These are phyloP conservation scores for Corynascus novoguineensis DNA, from an alignment of 495 filamentous ascomycete genomes.

Conservation along the genomic window DNA sequence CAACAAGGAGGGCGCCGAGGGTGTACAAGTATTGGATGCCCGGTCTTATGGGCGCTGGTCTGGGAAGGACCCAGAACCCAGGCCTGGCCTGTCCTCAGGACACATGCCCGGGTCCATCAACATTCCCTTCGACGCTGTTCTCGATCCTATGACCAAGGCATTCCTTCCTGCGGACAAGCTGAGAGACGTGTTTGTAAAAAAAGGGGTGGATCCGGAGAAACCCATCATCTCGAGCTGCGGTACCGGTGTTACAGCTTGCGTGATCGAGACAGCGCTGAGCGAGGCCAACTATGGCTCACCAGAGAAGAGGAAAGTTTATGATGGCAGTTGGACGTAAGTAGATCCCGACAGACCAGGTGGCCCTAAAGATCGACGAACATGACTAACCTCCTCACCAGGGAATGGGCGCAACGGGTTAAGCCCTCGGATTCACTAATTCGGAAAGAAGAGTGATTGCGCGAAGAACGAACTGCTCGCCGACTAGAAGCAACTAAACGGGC, in stretches of 20 bases:
- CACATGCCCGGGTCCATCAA: slow-evolving; percentile 87
- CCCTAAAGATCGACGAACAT: not conserved
- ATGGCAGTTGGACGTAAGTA: slow-evolving; percentile 98
- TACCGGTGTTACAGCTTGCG: slow-evolving; percentile 89
- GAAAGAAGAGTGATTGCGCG: slow-evolving; percentile 15
- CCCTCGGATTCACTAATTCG: slow-evolving; percentile 39
- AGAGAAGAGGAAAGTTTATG: slow-evolving; percentile 72
- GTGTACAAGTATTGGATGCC: slow-evolving; percentile 86
- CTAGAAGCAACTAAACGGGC: not conserved
- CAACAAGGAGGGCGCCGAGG: slow-evolving; percentile 72
- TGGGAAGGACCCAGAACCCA: slow-evolving; percentile 80
- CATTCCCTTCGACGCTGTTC: slow-evolving; percentile 69
- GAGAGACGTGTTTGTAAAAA: slow-evolving; percentile 65
- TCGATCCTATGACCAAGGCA: slow-evolving; percentile 76
- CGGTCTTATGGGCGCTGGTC: slow-evolving; percentile 72
- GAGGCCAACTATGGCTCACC: slow-evolving; percentile 69
- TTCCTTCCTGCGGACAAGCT: slow-evolving; percentile 69
- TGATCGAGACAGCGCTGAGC: slow-evolving; percentile 80
- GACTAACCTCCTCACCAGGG: slow-evolving; percentile 39
- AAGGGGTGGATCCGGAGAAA: slow-evolving; percentile 72
- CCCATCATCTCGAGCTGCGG: slow-evolving; percentile 87
- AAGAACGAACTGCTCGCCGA: not conserved
- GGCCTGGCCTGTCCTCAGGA: slow-evolving; percentile 78
- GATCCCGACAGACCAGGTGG: not conserved
- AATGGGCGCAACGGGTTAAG: slow-evolving; percentile 62